These are phyloP conservation scores for Hordeum vulgare DNA, from an alignment of 176 grass and related monocot genomes.

Conservation along the genomic window DNA sequence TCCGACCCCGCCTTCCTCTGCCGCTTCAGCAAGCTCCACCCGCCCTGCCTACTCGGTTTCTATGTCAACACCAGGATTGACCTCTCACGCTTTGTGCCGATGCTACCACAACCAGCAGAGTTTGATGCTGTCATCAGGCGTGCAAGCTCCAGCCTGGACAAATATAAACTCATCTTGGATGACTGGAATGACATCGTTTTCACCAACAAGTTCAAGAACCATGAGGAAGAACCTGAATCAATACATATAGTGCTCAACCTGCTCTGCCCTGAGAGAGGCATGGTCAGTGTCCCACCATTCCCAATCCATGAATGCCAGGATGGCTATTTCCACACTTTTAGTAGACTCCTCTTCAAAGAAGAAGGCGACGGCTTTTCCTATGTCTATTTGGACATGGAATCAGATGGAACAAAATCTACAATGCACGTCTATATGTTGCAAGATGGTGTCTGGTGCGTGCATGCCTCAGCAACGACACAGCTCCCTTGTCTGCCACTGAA, in stretches of 20 bases:
- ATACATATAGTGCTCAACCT: neutral
- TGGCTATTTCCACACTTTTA: neutral
- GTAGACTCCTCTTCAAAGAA: neutral
- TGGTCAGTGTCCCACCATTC: neutral
- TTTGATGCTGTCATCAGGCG: accelerated
- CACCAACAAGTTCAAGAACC: neutral
- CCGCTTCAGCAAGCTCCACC: neutral
- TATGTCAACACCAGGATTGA: neutral
- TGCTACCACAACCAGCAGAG: neutral
- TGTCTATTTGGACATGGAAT: neutral
- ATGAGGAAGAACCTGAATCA: neutral
- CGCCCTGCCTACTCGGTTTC: neutral
- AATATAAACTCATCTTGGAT: neutral
- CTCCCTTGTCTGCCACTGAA: neutral
- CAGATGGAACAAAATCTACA: neutral
- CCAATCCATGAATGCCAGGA: neutral
- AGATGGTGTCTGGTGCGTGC: neutral
- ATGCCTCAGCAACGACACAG: neutral
- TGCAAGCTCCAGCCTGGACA: neutral
- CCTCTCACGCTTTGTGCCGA: neutral
- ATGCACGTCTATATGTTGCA: neutral
- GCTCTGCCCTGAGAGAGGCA: neutral
- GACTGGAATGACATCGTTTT: neutral
- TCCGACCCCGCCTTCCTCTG: conserved; percentile 11
- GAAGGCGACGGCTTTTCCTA: neutral